Evolutionary conservation across 1,284 basidiomycete species (phyloP), one percentile per base, ranked within the genome.

Genomic region (Ustilago loliicola): DNA sequence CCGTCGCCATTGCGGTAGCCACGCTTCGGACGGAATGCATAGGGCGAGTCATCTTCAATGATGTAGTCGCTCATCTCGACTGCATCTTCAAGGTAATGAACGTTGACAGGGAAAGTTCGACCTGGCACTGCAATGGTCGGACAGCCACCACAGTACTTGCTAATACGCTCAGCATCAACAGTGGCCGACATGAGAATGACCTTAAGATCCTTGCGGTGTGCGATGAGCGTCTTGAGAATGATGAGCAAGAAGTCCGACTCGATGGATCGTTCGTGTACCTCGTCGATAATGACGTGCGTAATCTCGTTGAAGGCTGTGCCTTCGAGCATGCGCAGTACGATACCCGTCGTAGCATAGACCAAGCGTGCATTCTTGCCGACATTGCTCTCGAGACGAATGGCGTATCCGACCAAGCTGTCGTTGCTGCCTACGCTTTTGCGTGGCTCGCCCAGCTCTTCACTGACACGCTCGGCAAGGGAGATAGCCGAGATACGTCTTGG

Each of bases 111-210:
- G 88, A 95, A 99, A 0, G 96, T 98, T n/a, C 97, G 91, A 2
- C 97, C 97, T 9, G 96, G 96, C 19, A 99, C 94, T 0, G 75
- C 56, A 25, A 86, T 52, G 29, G 92, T 91, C 0, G 95, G 95
- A 85, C 96, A 98, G 29, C 92, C 92, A 23, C 93, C 94, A 85
- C 99, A 98, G 87, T 94, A 99, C 25, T 88, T 88, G n/a, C 95
- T 94, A 59, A 99, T 92, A 87, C 98, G 96, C 70, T 96, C 93
- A 21, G 86, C 93, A 83, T 99, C 95, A 32, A 98, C 89, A 0
- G 97, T 99, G 0, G 97, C 97, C 27, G 95, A 98, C 97, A 99
- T 99, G 62, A 99, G 90, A 36, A 99, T 91, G 34, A 99, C 91
- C 87, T 94, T 96, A 57, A 99, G 89, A 80, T 96, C 92, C 52